Evolutionary conservation across 768 basidiomycete genomes (phyloP).

Genomic region (Termitomyces sp.): DNA sequence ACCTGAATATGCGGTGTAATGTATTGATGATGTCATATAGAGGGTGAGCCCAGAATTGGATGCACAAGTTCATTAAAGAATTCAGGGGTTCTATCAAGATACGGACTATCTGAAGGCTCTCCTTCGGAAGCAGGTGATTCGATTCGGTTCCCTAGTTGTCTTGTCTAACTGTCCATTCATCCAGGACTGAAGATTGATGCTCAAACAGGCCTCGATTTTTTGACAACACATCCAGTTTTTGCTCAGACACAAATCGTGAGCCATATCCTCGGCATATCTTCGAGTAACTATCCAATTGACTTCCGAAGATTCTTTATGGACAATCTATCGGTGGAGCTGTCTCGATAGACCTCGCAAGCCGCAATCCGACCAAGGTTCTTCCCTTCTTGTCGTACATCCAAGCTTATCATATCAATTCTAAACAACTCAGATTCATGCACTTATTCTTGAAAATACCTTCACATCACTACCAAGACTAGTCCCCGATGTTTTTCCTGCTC

Average conservation of each 20-base stretch:
- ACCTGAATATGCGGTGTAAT: constrained; percentile 84
- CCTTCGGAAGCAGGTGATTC: constrained; percentile 1
- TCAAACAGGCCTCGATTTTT: constrained; percentile 74
- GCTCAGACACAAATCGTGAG: constrained; percentile 61
- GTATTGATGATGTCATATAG: constrained; percentile 93
- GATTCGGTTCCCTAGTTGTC: background rate
- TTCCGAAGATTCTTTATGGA: constrained; percentile 65
- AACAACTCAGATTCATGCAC: constrained; percentile 53
- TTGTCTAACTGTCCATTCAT: background rate
- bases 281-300: background rate
- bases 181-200: constrained; percentile 82
- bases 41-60: constrained; percentile 47
- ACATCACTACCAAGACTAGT: constrained; percentile 73
- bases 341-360: constrained; percentile 78
- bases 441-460: constrained; percentile 94
- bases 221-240: constrained; percentile 57
- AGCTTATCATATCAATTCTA: background rate
- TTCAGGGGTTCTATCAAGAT: constrained; percentile 37
- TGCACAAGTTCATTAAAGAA: background rate
- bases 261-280: background rate
- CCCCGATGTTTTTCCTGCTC: constrained; percentile 69
- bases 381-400: background rate
- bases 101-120: constrained; percentile 72
- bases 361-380: constrained; percentile 61
- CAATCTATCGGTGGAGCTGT: constrained; percentile 94